Evolutionary conservation across 2,329 filamentous ascomycete genomes (phyloP).

Genomic region (Colletotrichum viniferum): DNA sequence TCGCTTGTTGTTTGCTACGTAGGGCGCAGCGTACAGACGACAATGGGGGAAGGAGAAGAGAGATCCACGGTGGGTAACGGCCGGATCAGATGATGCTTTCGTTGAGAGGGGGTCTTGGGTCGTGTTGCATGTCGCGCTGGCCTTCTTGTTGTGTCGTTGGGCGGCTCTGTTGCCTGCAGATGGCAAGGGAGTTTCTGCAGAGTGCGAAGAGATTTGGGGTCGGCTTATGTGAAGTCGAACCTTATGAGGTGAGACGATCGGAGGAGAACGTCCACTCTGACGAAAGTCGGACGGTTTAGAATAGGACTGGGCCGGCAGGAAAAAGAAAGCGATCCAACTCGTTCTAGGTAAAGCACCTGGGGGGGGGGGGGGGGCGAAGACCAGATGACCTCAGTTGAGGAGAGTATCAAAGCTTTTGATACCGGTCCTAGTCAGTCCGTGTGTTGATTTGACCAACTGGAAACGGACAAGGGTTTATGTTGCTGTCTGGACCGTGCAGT

Average conservation of each 20-base stretch:
- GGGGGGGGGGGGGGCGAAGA: background rate
- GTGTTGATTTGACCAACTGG: slow-evolving; percentile 20
- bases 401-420: slow-evolving; percentile 19
- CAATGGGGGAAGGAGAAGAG: background rate
- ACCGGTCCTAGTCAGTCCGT: slow-evolving; percentile 17
- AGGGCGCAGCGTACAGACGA: background rate
- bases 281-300: background rate
- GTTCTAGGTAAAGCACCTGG: background rate
- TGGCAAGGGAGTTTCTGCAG: slow-evolving; percentile 7
- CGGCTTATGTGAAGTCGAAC: slow-evolving; percentile 18
- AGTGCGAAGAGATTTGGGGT: slow-evolving; percentile 7
- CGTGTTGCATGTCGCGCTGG: background rate
- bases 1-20: background rate
- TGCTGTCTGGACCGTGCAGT: background rate
- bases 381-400: slow-evolving; percentile 15
- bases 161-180: slow-evolving; percentile 16
- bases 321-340: background rate
- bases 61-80: slow-evolving; percentile 14
- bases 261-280: slow-evolving; percentile 5
- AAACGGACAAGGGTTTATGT: slow-evolving; percentile 15
- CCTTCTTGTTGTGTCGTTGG: slow-evolving; percentile 2
- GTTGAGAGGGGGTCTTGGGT: background rate
- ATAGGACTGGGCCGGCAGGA: background rate
- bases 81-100: slow-evolving; percentile 9
- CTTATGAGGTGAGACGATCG: slow-evolving; percentile 8